Percentiles rank a stretch among this genome's conserved stretches.
These are phyloP conservation scores for Cyberlindnera americana DNA, from an alignment of 805 yeast species.

Conservation along the genomic window DNA sequence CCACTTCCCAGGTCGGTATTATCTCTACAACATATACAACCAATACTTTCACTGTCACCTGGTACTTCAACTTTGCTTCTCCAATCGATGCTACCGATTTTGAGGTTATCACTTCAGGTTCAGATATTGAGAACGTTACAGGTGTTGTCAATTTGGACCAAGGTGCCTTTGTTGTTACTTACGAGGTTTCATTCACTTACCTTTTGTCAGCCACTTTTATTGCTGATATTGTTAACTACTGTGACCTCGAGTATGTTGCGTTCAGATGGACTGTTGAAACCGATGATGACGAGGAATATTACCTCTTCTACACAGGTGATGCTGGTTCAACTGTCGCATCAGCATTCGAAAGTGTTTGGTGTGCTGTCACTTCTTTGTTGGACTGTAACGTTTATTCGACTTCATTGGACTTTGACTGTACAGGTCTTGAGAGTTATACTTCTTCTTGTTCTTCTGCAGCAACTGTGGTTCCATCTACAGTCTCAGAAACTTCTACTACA, in stretches of 20 bases:
- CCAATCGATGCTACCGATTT: conserved; percentile 2
- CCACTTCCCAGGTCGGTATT: background rate
- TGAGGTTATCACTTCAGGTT: background rate
- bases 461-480: background rate
- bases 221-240: conserved; percentile 2
- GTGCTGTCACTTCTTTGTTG: conserved; percentile 7
- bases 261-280: conserved; percentile 7
- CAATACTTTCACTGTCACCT: conserved; percentile 1
- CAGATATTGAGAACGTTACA: too few species aligned
- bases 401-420: conserved; percentile 13
- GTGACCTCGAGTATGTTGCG: conserved; percentile 8
- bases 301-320: conserved; percentile 21
- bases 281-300: conserved; percentile 4
- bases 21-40: conserved; percentile 1
- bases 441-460: background rate
- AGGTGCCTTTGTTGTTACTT: too few species aligned
- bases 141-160: too few species aligned
- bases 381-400: conserved; percentile 10
- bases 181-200: too few species aligned
- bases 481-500: conserved; percentile 2
- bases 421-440: conserved; percentile 1
- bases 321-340: conserved; percentile 12
- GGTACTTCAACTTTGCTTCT: too few species aligned
- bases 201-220: conserved; percentile 4
- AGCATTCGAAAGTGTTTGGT: background rate